Evolutionary conservation across 352 stramenopile genomes (phyloP).

Genomic region (Phytophthora fragariaefolia): DNA sequence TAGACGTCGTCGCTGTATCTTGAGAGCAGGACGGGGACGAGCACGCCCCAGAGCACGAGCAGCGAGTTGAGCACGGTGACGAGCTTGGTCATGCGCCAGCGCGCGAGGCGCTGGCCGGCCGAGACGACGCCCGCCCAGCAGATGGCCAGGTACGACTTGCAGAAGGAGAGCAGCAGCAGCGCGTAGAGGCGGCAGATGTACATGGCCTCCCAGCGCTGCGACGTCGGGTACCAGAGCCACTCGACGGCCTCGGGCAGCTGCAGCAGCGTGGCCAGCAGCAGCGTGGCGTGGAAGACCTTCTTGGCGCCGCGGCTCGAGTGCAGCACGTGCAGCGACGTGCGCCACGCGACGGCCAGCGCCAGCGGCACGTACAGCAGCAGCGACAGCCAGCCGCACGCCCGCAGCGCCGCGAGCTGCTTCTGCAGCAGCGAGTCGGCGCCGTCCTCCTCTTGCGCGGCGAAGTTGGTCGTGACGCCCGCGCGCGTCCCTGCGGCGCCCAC

Average conservation of each 20-base stretch:
- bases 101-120: constrained; percentile 65
- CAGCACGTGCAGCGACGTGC: constrained; percentile 66
- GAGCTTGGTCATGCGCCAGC: constrained; percentile 56
- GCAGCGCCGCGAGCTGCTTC: constrained; percentile 52
- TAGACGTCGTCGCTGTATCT: constrained; percentile 57
- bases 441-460: constrained; percentile 15
- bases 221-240: constrained; percentile 68
- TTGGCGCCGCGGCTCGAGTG: constrained; percentile 60
- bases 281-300: constrained; percentile 74
- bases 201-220: constrained; percentile 65
- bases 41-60: constrained; percentile 65
- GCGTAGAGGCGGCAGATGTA: constrained; percentile 75
- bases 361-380: constrained; percentile 72
- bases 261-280: constrained; percentile 69
- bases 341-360: constrained; percentile 64
- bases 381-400: constrained; percentile 64
- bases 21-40: constrained; percentile 58
- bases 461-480: constrained; percentile 13
- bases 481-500: not conserved
- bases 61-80: constrained; percentile 65
- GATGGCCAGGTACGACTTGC: constrained; percentile 85
- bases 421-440: constrained; percentile 22
- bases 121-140: constrained; percentile 85
- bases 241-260: constrained; percentile 68
- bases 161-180: constrained; percentile 74